Conservation (phyloP, 441 rosid species). For the Pelargonium myrrhifolium region DNA sequence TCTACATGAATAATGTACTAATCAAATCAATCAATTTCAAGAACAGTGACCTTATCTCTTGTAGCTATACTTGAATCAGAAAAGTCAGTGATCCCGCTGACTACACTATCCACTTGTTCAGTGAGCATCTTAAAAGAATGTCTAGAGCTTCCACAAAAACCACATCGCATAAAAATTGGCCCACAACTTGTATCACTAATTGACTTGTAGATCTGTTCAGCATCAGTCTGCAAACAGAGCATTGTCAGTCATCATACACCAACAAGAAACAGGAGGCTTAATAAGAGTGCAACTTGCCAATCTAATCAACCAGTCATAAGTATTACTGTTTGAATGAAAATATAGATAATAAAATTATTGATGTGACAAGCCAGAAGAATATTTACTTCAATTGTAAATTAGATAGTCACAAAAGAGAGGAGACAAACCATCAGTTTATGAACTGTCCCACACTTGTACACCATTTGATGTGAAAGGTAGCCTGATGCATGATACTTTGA, state of each 20-base stretch:
- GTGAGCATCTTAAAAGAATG: constrained; percentile 51
- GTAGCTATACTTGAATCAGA: constrained; percentile 23
- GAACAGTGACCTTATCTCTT: constrained; percentile 9
- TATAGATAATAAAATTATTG: not conserved
- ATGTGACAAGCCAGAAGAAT: not conserved
- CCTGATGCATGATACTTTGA: constrained; percentile 58
- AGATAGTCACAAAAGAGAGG: constrained; percentile 7
- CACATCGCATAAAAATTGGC: constrained; percentile 34
- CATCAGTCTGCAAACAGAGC: constrained; percentile 45
- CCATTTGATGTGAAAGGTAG: constrained; percentile 84
- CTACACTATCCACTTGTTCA: constrained; percentile 31
- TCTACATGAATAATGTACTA: constrained; percentile 3
- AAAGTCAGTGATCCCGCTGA: constrained; percentile 20
- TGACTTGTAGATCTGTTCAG: constrained; percentile 51
- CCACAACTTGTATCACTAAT: constrained; percentile 38
- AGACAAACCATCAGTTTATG: constrained; percentile 68
- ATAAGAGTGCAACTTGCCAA: not conserved
- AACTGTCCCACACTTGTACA: constrained; percentile 53
- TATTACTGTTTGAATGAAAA: too few relatives aligned
- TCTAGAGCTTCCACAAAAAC: constrained; percentile 40
- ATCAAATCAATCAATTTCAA: constrained; percentile 11
- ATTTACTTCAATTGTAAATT: not conserved
- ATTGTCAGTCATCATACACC: constrained; percentile 5
- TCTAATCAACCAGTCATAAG: too few relatives aligned
- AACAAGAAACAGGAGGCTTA: not conserved